Evolutionary conservation across 208 protist species (phyloP), one percentile per base, ranked within the genome.

Genomic region (Trichomonas vaginalis): DNA sequence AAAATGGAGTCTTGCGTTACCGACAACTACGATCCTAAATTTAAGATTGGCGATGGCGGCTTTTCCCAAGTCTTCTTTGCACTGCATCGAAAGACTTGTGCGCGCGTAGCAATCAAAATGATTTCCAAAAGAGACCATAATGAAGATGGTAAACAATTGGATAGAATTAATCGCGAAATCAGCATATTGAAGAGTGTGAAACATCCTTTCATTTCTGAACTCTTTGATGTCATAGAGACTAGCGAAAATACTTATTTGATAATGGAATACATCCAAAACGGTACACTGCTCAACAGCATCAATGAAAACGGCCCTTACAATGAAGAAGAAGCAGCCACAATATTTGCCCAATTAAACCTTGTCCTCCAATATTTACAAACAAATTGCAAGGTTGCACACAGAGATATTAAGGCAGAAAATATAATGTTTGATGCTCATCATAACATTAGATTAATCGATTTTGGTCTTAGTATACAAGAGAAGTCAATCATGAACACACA

Each of bases 331-430:
- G 79, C 35, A 12, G 10, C 35, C 0, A 35, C 35, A 42, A 42
- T 42, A 17, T 83, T 83, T 83, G 27, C 79, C 6, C 79, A 83
- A n/a, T 83, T 83, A 83, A 83, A 42, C 27, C 14, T 40, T 42
- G 79, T 40, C 2, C 8, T 83, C 8, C 35, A 83, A 42, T 83
- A 83, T 83, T 40, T 83, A 42, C 79, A 83, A 12, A 40, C 27
- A 42, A 40, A 10, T 40, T 17, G 0, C 27, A 48, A 56, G 4
- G 45, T 92, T 39, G 45, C 39, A 39, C 86, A 92, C 56, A 6
- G 86, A 15, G 86, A 92, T 92, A 48, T 92, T 45, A 92, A 92
- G 51, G 45, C 37, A 4, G 86, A 92, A 92, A 92, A 92, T 51
- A 51, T 92, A 27, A 4, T 92, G 10, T 92, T 92, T 15, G 86